Base-by-base conservation (phyloP, 2,329 filamentous ascomycete species). In the Fusarium stilboides region DNA sequence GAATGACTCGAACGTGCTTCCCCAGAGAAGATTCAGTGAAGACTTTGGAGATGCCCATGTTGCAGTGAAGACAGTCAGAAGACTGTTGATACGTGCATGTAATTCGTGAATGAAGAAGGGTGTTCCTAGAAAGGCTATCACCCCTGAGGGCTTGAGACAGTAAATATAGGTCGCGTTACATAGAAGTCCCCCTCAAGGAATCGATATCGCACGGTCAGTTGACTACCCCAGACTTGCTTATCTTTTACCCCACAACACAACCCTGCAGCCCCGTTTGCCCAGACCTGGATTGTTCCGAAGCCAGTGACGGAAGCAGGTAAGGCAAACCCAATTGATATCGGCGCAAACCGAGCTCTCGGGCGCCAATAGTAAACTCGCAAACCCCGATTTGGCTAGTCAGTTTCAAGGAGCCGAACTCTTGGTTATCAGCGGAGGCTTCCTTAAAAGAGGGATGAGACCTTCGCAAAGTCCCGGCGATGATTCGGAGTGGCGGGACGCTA, bases 1-100 rank as follows among this genome's bases (percentile, higher is more conserved):
- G 62, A 22, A 66, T 66, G 8, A 44, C 58, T 13, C 39, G 53
- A 12, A 51, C 50, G 45, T 68, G 64, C 14, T 58, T 68, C 34
- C 53, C 42, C 19, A 66, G 50, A 3, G 65, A 66, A 15, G 57
- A 68, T 12, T 66, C 57, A 33, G 31, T 39, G 31, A 67, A 51
- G 12, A 57, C 33, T 17, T 40, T 49, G 24, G 46, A 20, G 22
- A 62, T 26, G 6, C 24, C 60, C 60, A 67, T 64, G 26, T 10
- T 60, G 46, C 15, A 9, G n/a, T 24, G 6, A 24, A 24, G 22
- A 24, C 22, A 24, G 22, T 24, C 22, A 24, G n/a, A 24, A 24
- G 22, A 24, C 22, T 24, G 22, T 24, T 24, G 22, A 24, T 24
- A 24, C 22, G 22, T 24, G 22, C 22, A 24, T 6, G 22, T 24